Conservation (phyloP, 2,329 filamentous ascomycete genomes). For the Colletotrichum sp. region DNA sequence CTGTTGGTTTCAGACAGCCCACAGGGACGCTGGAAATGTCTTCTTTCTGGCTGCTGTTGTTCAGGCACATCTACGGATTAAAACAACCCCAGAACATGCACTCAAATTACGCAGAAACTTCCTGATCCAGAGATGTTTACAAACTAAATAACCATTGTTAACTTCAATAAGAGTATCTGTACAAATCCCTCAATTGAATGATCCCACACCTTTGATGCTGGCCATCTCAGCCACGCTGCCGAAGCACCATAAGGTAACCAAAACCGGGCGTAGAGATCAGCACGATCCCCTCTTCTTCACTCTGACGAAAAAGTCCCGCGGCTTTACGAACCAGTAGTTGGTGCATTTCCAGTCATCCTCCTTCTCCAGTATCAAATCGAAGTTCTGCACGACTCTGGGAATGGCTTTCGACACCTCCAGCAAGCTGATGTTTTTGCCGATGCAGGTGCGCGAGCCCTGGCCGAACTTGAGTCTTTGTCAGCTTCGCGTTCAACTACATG, state of each 20-base stretch:
- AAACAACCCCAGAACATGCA: no score
- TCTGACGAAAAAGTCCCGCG: background rate
- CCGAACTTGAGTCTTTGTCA: constrained; percentile 45
- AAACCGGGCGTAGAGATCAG: background rate
- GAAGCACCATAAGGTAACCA: background rate
- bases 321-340: background rate
- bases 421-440: constrained; percentile 38
- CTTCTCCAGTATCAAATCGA: constrained; percentile 30
- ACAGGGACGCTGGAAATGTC: background rate
- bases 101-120: background rate
- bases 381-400: constrained; percentile 38
- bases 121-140: no score
- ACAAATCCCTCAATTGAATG: background rate
- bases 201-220: no score
- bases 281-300: background rate
- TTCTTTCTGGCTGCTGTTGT: background rate
- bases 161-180: background rate
- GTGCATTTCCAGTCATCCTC: background rate
- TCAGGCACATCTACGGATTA: background rate
- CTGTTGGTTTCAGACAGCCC: background rate
- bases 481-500: background rate
- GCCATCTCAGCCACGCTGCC: background rate
- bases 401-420: constrained; percentile 49
- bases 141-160: accelerated
- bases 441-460: constrained; percentile 55